Conservation (phyloP, 2,329 filamentous ascomycete genomes). For the Penicillium italicum region DNA sequence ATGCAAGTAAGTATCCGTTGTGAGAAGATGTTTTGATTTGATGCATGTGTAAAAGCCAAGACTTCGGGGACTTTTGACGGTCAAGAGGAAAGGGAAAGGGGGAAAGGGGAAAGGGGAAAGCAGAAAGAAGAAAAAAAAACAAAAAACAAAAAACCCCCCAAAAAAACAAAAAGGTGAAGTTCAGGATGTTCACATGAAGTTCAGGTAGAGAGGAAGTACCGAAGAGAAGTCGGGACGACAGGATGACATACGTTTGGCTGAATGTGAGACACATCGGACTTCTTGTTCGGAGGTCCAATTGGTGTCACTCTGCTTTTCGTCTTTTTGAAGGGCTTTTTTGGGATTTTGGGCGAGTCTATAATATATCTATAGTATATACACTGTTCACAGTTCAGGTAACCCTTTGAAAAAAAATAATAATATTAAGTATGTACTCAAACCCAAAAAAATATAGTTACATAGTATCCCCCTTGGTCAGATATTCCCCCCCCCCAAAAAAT, state of each 20-base stretch:
- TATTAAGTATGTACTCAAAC: constrained; percentile 4
- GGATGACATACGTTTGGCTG: constrained; percentile 28
- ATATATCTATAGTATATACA: neutral
- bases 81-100: neutral
- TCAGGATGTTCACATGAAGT: too few species aligned
- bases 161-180: too few species aligned
- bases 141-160: neutral
- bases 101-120: too few species aligned
- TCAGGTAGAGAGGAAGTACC: too few species aligned
- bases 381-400: too few species aligned
- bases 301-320: constrained; percentile 21
- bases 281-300: constrained; percentile 19
- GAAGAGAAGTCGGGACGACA: constrained; percentile 18
- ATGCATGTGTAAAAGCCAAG: neutral
- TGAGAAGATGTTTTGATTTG: constrained; percentile 1
- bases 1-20: neutral
- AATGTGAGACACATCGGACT: constrained; percentile 21
- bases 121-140: too few species aligned
- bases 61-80: neutral
- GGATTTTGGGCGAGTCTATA: too few species aligned
- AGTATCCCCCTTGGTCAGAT: neutral
- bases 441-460: constrained; percentile 21
- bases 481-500: neutral
- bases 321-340: too few species aligned
- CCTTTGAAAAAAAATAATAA: neutral